Evolutionary conservation across 2,329 filamentous ascomycete species (phyloP).

Genomic region (Samsoniella hepiali): DNA sequence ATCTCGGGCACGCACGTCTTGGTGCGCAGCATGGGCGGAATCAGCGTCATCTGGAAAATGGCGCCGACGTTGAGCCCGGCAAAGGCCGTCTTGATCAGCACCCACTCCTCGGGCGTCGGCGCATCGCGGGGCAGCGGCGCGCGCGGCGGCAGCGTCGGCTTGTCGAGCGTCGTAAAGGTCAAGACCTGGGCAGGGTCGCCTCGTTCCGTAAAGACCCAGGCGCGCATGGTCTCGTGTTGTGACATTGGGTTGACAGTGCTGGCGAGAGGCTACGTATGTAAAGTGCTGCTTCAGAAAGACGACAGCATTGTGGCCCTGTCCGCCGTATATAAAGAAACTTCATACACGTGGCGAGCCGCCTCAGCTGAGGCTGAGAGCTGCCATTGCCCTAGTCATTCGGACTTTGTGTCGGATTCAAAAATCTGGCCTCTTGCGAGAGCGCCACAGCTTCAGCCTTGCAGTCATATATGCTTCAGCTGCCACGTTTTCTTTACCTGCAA

Average conservation of each 20-base stretch:
- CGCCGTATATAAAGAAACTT: background rate
- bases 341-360: background rate
- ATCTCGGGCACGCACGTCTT: slow-evolving; percentile 39
- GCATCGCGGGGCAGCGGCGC: slow-evolving; percentile 29
- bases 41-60: slow-evolving; percentile 39
- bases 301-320: background rate
- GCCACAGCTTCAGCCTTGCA: background rate
- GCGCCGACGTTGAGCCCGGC: slow-evolving; percentile 45
- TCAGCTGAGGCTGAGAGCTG: slow-evolving; percentile 10
- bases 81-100: slow-evolving; percentile 41
- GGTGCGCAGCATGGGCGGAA: slow-evolving; percentile 38
- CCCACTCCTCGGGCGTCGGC: slow-evolving; percentile 32
- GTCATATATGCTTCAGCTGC: background rate
- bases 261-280: background rate
- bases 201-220: slow-evolving; percentile 31
- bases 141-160: slow-evolving; percentile 27
- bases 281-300: background rate
- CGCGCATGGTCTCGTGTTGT: slow-evolving; percentile 20
- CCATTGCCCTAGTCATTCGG: background rate
- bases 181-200: slow-evolving; percentile 29
- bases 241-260: background rate
- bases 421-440: background rate
- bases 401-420: background rate
- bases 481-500: background rate
- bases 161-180: slow-evolving; percentile 24